A percentile compares a stretch with the other conserved stretches of the same genome.
phyloP scores from a whole-genome alignment of 108 stramenopile species.

The Cyclotella choctawhatcheeana region DNA sequence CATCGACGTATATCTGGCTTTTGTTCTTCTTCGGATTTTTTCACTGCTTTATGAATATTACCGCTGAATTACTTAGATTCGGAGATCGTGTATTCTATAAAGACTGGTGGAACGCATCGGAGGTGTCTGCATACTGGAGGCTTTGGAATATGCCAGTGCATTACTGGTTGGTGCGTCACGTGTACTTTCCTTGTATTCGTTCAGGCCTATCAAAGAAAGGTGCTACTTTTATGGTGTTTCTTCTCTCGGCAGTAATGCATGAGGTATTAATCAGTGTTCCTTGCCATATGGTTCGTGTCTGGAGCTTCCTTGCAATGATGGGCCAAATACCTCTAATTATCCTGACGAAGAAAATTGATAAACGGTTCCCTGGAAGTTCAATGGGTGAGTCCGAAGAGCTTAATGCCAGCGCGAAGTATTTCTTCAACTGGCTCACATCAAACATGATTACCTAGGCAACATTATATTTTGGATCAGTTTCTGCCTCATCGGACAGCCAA shows the following conservation, averaged over 20 bases:
- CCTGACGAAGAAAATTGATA: constrained; percentile 78
- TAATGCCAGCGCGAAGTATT: no score
- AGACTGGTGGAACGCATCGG: constrained; percentile 93
- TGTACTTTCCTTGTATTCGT: constrained; percentile 89
- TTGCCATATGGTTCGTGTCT: constrained; percentile 81
- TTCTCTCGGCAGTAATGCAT: constrained; percentile 91
- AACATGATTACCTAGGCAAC: not conserved
- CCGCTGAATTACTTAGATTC: constrained; percentile 91
- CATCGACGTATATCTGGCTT: constrained; percentile 93
- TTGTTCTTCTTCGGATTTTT: constrained; percentile 92
- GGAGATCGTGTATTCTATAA: constrained; percentile 89
- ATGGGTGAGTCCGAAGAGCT: constrained; percentile 65
- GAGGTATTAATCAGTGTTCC: constrained; percentile 91
- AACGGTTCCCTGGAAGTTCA: constrained; percentile 57
- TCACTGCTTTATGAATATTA: constrained; percentile 88
- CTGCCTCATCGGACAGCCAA: constrained; percentile 87
- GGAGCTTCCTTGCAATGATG: constrained; percentile 94
- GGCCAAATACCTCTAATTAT: constrained; percentile 88
- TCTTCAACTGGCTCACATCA: no score
- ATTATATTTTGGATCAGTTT: constrained; percentile 85
- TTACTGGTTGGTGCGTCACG: constrained; percentile 92
- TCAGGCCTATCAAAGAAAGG: constrained; percentile 66
- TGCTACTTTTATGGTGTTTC: constrained; percentile 86
- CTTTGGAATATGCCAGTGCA: constrained; percentile 96
- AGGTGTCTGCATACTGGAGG: constrained; percentile 86